phyloP scores from a whole-genome alignment of 768 basidiomycete species.

The Lyophyllum decastes region DNA sequence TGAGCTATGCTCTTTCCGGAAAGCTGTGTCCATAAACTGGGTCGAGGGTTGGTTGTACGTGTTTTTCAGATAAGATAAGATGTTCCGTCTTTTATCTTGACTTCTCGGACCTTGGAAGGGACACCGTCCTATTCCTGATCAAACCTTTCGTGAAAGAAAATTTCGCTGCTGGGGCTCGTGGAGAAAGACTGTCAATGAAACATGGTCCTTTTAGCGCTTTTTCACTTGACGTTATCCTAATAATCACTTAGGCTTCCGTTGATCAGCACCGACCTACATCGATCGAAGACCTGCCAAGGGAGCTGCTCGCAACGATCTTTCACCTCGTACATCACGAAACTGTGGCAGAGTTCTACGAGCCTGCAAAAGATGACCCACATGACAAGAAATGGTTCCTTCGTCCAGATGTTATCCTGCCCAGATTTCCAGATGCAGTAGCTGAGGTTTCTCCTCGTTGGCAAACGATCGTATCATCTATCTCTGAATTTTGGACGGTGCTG shows the following conservation, averaged over 20 bases:
- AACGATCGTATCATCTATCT: background rate
- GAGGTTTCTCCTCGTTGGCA: background rate
- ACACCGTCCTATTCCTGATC: no score
- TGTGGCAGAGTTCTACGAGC: background rate
- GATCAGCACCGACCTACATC: background rate
- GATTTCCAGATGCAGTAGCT: background rate
- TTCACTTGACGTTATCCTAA: no score
- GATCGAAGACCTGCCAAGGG: background rate
- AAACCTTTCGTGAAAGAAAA: no score
- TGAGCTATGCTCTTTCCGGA: slow-evolving; percentile 3
- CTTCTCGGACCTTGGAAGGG: no score
- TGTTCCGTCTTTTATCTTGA: no score
- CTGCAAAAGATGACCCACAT: background rate
- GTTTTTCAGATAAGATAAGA: no score
- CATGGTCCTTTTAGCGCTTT: no score
- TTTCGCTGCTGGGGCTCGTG: no score
- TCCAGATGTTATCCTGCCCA: background rate
- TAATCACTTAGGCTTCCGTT: no score
- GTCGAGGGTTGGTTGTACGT: background rate
- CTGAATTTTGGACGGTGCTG: background rate
- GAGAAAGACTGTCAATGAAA: no score
- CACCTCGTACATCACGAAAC: background rate
- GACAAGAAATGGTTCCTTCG: slow-evolving; percentile 1
- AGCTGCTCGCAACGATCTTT: background rate
- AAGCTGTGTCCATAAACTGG: background rate